phyloP scores from a whole-genome alignment of 1,284 basidiomycete genomes.

The Fomitopsis schrenkii region DNA sequence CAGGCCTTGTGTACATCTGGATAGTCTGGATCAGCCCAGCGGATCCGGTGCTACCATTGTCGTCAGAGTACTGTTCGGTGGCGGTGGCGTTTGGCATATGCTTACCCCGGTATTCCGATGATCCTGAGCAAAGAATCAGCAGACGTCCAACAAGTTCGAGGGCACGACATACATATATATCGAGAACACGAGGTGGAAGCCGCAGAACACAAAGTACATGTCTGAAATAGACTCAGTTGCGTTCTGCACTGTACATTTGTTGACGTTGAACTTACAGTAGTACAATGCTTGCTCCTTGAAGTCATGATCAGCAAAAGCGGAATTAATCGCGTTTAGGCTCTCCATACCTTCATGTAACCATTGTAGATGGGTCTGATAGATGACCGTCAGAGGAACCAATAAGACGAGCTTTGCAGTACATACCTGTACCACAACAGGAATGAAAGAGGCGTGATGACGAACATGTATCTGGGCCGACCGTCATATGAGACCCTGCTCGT shows the following conservation, averaged over 20 bases:
- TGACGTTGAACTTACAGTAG: slow-evolving; percentile 54
- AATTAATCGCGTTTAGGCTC: slow-evolving; percentile 3
- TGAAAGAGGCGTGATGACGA: slow-evolving; percentile 77
- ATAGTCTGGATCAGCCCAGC: slow-evolving; percentile 96
- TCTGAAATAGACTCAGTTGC: slow-evolving; percentile 43
- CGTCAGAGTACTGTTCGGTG: background rate
- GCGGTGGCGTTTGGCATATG: slow-evolving; percentile 4
- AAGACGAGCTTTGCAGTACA: slow-evolving; percentile 15
- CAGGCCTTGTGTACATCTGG: slow-evolving; percentile 60
- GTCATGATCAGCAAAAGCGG: slow-evolving; percentile 9
- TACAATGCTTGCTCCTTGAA: slow-evolving; percentile 79
- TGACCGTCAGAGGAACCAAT: background rate
- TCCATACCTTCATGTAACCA: slow-evolving; percentile 87
- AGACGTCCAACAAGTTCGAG: slow-evolving; percentile 8
- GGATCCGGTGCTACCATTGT: slow-evolving; percentile 72
- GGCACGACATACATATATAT: slow-evolving; percentile 69
- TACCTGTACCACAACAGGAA: slow-evolving; percentile 92
- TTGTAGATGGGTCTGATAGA: slow-evolving; percentile 85
- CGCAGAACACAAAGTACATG: slow-evolving; percentile 92
- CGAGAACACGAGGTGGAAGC: slow-evolving; percentile 89
- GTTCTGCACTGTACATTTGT: background rate
- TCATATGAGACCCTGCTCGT: background rate
- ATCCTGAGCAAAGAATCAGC: slow-evolving; percentile 51
- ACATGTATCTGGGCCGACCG: slow-evolving; percentile 61
- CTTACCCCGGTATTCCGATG: slow-evolving; percentile 77